Conservation (phyloP, 2,329 filamentous ascomycete genomes). For the Hypoxylon sp. region DNA sequence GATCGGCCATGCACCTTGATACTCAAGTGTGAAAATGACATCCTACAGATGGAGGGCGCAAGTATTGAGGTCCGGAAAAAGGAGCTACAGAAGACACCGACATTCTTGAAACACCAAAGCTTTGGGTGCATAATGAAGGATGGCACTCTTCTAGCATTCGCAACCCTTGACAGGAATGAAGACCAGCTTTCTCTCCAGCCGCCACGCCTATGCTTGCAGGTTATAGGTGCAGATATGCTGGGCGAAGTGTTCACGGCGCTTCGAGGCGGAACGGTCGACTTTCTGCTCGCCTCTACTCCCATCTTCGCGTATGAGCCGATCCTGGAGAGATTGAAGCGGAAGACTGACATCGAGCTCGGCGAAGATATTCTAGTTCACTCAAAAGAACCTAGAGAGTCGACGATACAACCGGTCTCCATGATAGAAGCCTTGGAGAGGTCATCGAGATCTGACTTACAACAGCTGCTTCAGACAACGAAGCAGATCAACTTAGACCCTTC, state of each 20-base stretch:
- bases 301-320: conserved; percentile 80
- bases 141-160: conserved; percentile 71
- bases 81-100: conserved; percentile 63
- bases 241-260: conserved; percentile 64
- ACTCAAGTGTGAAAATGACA: conserved; percentile 59
- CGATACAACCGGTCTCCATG: conserved; percentile 24
- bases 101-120: conserved; percentile 70
- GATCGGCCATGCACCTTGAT: conserved; percentile 58
- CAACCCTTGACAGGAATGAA: conserved; percentile 50
- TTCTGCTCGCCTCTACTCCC: conserved; percentile 74
- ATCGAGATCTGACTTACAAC: conserved; percentile 19
- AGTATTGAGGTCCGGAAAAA: conserved; percentile 56
- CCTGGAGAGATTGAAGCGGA: conserved; percentile 70
- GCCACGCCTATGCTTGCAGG: conserved; percentile 53
- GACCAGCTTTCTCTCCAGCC: conserved; percentile 38
- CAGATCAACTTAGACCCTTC: conserved; percentile 55
- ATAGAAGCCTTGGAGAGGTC: conserved; percentile 28
- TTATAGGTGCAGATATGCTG: conserved; percentile 64
- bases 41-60: conserved; percentile 60
- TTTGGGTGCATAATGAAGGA: conserved; percentile 73
- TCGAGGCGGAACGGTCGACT: conserved; percentile 56
- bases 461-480: conserved; percentile 23
- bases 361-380: conserved; percentile 63
- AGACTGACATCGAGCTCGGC: conserved; percentile 69
- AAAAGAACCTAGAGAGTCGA: conserved; percentile 32